Evolutionary conservation across 2,329 filamentous ascomycete genomes (phyloP).

Genomic region (Pseudogymnoascus sp.): DNA sequence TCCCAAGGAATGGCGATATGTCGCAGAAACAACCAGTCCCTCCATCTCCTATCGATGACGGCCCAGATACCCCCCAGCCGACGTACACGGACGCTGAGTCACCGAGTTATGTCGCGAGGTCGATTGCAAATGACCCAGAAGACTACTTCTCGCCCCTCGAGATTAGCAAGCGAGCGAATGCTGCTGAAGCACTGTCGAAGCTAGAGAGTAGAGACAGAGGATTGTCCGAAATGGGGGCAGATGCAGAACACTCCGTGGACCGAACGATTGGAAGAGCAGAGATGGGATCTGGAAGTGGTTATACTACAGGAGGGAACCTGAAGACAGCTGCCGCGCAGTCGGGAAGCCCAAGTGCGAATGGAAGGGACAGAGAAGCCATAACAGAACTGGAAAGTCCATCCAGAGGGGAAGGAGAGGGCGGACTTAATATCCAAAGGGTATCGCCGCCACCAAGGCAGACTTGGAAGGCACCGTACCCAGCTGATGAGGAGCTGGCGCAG

Average conservation of each 20-base stretch:
- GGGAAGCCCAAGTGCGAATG: neutral
- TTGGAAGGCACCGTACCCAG: neutral
- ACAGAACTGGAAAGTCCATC: neutral
- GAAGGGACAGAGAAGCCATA: neutral
- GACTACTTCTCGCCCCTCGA: neutral
- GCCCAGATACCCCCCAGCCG: neutral
- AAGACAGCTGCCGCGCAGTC: neutral
- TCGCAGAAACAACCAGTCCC: neutral
- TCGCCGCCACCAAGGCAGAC: neutral
- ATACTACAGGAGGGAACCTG: neutral
- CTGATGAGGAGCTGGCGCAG: neutral
- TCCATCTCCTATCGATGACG: neutral
- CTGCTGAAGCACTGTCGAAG: neutral
- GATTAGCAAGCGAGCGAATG: neutral
- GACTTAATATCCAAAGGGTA: neutral
- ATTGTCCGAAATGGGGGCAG: neutral
- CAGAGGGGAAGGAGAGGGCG: neutral
- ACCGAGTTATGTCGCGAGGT: neutral
- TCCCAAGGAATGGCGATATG: neutral
- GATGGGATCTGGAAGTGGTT: neutral
- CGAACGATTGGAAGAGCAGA: neutral
- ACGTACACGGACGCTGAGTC: neutral
- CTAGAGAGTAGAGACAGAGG: neutral
- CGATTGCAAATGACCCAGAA: neutral
- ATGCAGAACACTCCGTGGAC: neutral